Evolutionary conservation across 1,139 yeast genomes (phyloP), one percentile per base, ranked within the genome.

Genomic region (Scheffersomyces illinoinensis): DNA sequence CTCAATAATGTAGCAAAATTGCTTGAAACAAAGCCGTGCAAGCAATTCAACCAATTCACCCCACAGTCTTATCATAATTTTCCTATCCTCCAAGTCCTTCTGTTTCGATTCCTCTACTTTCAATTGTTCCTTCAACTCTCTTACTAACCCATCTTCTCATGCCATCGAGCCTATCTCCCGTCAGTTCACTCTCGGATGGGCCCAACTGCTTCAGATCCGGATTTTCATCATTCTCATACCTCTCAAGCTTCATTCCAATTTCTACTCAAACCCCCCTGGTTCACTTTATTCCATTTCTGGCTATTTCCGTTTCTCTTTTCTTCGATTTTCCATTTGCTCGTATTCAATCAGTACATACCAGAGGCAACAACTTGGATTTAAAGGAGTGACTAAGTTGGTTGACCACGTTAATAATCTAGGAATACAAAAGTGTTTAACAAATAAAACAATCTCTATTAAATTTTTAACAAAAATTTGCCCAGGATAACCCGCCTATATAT

Each of bases 301-400:
- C 33, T 24, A 24, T 24, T 24, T 24, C 6, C 33, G 33, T 33
- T 17, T 33, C 43, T 33, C 12, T 4, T 10, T 14, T 33, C 43
- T 33, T 10, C 17, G 12, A 4, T 33, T 33, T 33, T 33, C 43
- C 43, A 14, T 33, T 33, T 33, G 14, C 17, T 14, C 10, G n/a
- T n/a, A 12, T 12, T 33, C 43, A 33, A 33, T 33, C 43, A 81
- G 96, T 48, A 83, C 96, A 0, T 93, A 83, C 71, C 95, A 84
- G 96, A 64, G 97, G 93, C 8, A 78, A 91, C 70, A 86, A 65
- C 78, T 93, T 57, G 97, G 97, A 23, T 93, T 93, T 5, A 48
- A 48, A 48, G 51, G 51, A 48, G 51, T 48, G 51, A 48, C 51
- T 48, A 48, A 48, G 51, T 48, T 21, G 17, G 51, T 48, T 48